phyloP scores from a whole-genome alignment of 441 rosid species.

The Rhodomyrtus psidioides region DNA sequence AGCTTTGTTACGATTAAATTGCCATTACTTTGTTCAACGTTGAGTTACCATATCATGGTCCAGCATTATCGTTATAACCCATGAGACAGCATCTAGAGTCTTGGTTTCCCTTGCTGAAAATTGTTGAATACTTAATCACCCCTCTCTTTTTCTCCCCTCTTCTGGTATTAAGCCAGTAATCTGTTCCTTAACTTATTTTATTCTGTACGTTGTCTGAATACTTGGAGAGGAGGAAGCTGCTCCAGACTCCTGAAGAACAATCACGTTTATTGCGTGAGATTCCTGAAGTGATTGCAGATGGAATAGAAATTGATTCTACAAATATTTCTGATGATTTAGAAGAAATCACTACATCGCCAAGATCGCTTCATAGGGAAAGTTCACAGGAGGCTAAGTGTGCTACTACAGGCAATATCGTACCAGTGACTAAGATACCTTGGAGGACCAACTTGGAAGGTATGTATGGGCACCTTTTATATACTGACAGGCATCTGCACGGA shows the following conservation, averaged over 20 bases:
- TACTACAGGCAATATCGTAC: background rate
- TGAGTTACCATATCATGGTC: background rate
- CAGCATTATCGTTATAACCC: background rate
- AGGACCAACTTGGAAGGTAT: background rate
- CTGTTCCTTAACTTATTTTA: slow-evolving; percentile 43
- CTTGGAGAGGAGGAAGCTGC: slow-evolving; percentile 66
- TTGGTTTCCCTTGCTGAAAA: background rate
- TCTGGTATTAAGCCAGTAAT: background rate
- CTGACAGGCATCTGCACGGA: background rate
- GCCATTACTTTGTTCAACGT: background rate
- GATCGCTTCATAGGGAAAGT: slow-evolving; percentile 14
- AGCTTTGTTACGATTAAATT: background rate
- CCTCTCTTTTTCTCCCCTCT: background rate
- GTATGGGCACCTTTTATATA: background rate
- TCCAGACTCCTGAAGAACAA: slow-evolving; percentile 60
- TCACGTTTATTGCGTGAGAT: slow-evolving; percentile 45
- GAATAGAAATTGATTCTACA: slow-evolving; percentile 28
- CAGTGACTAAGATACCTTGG: background rate
- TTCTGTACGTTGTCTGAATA: slow-evolving; percentile 55
- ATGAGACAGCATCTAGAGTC: background rate
- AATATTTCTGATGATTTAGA: slow-evolving; percentile 20
- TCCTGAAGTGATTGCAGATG: slow-evolving; percentile 67
- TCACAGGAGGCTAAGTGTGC: background rate
- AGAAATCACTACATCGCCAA: slow-evolving; percentile 23
- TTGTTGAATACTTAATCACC: background rate